phyloP scores from a whole-genome alignment of 306 rosid species.

The Luffa acutangula region DNA sequence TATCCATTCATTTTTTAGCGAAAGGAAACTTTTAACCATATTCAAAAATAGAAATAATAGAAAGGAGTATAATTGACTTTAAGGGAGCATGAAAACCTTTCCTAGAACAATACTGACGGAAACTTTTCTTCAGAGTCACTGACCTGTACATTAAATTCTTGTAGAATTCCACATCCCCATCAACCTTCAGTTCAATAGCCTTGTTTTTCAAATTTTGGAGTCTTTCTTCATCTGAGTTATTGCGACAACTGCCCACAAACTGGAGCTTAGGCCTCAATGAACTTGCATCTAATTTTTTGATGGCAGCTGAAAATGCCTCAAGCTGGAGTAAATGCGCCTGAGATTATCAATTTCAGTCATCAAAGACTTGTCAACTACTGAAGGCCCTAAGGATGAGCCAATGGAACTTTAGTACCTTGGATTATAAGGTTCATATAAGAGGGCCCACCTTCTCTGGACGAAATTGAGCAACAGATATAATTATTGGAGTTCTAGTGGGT shows the following conservation, averaged over 20 bases:
- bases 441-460: slow-evolving; percentile 93
- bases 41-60: background rate
- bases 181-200: slow-evolving; percentile 63
- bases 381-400: slow-evolving; percentile 32
- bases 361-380: slow-evolving; percentile 17
- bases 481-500: slow-evolving; percentile 31
- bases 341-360: slow-evolving; percentile 16
- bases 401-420: slow-evolving; percentile 28
- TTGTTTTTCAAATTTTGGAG: slow-evolving; percentile 49
- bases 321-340: slow-evolving; percentile 94
- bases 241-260: slow-evolving; percentile 93
- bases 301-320: slow-evolving; percentile 77
- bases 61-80: background rate
- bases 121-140: slow-evolving; percentile 15
- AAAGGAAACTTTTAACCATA: background rate
- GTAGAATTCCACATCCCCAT: slow-evolving; percentile 61
- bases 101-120: background rate
- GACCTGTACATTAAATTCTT: slow-evolving; percentile 75
- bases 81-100: background rate
- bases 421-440: slow-evolving; percentile 34
- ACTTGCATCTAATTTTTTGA: slow-evolving; percentile 43
- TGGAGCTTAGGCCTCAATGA: slow-evolving; percentile 66
- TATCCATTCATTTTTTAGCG: background rate
- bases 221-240: slow-evolving; percentile 73
- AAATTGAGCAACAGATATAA: slow-evolving; percentile 93